Conservation (phyloP, 2,329 filamentous ascomycete species). For the Paracamarosporium sp. region DNA sequence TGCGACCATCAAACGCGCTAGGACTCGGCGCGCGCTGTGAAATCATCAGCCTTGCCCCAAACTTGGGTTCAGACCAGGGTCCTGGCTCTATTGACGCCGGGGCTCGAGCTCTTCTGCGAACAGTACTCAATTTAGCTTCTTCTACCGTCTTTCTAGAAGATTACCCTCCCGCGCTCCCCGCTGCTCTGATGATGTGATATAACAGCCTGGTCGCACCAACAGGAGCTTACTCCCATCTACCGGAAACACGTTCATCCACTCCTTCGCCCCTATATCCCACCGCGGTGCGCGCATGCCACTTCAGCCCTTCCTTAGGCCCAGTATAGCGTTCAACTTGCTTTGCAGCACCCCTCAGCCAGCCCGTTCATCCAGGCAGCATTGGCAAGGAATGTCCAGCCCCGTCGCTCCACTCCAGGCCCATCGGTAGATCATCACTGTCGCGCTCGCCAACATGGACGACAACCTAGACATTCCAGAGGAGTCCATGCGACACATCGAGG, state of each 20-base stretch:
- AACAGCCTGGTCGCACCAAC: slow-evolving; percentile 45
- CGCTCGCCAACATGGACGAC: slow-evolving; percentile 39
- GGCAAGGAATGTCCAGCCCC: slow-evolving; percentile 22
- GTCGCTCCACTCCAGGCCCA: slow-evolving; percentile 8
- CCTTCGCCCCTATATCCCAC: slow-evolving; percentile 30
- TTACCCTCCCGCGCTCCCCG: slow-evolving; percentile 43
- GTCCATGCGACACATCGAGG: slow-evolving; percentile 47
- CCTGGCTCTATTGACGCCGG: slow-evolving; percentile 30
- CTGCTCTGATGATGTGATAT: slow-evolving; percentile 46
- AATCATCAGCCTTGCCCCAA: slow-evolving; percentile 46
- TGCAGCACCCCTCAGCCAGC: slow-evolving; percentile 7
- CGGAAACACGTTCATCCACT: slow-evolving; percentile 42
- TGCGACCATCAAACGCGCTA: slow-evolving; percentile 41
- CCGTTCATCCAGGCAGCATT: slow-evolving; percentile 2
- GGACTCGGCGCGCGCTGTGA: slow-evolving; percentile 31
- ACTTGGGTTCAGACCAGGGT: slow-evolving; percentile 40
- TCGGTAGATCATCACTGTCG: slow-evolving; percentile 14
- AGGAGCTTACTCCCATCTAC: slow-evolving; percentile 34
- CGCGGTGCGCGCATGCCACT: slow-evolving; percentile 26
- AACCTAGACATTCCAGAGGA: slow-evolving; percentile 44
- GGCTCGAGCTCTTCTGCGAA: slow-evolving; percentile 38
- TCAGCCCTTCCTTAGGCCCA: slow-evolving; percentile 27
- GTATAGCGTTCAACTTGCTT: slow-evolving; percentile 15
- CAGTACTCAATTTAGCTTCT: slow-evolving; percentile 42
- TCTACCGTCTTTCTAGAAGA: slow-evolving; percentile 46